These are phyloP conservation scores for Fulvia fulva DNA, from an alignment of 2,329 filamentous ascomycete genomes.

Conservation along the genomic window DNA sequence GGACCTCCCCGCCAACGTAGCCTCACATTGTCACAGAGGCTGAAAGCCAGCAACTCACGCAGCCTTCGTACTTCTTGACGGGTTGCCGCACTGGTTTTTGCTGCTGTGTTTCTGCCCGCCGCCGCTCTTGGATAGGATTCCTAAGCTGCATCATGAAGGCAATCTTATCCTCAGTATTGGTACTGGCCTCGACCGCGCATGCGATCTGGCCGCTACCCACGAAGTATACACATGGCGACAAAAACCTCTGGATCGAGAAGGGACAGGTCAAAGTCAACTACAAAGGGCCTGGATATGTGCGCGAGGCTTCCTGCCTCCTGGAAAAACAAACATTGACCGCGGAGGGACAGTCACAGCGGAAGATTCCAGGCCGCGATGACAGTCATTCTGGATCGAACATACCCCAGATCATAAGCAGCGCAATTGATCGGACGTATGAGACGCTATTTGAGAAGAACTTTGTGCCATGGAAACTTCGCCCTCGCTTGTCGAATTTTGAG, in stretches of 20 bases:
- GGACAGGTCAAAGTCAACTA: conserved; percentile 38
- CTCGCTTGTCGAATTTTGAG: conserved; percentile 61
- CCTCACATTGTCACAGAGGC: not conserved
- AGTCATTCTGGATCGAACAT: not conserved
- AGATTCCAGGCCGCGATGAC: not conserved
- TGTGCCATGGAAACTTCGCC: conserved; percentile 73
- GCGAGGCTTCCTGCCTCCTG: conserved; percentile 7
- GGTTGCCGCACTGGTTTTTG: not conserved
- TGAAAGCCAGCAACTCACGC: not conserved
- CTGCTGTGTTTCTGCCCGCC: not conserved
- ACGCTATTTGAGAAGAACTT: conserved; percentile 66
- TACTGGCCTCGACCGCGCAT: conserved; percentile 21
- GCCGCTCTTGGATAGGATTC: not conserved
- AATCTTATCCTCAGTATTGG: conserved; percentile 8
- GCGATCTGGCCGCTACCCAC: conserved; percentile 45
- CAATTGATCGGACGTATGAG: conserved; percentile 53
- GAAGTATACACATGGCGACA: conserved; percentile 37
- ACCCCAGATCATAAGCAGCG: conserved; percentile 41
- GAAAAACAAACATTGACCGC: conserved; percentile 12
- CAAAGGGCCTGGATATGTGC: conserved; percentile 26
- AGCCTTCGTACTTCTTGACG: not conserved
- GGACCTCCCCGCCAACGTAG: not conserved
- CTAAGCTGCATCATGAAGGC: not conserved
- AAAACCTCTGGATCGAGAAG: conserved; percentile 38
- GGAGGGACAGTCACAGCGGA: conserved; percentile 1